A percentile compares a stretch with the other conserved stretches of the same genome.
phyloP scores from a whole-genome alignment of 768 basidiomycete species.

The Xerocomellus amylosporus region DNA sequence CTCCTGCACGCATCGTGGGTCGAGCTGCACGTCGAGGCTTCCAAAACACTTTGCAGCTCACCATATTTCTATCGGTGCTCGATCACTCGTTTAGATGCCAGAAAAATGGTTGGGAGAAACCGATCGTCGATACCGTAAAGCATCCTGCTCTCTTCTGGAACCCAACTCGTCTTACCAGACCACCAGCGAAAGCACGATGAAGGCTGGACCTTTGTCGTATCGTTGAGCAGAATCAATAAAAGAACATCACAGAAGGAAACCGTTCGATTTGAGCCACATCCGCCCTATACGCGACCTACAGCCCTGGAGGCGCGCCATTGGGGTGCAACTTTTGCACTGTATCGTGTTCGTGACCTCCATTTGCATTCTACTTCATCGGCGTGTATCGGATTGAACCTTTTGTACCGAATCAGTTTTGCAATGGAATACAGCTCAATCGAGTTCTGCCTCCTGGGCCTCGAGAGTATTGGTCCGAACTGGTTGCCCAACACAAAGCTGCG shows the following conservation, averaged over 20 bases:
- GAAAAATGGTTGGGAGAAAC: conserved; percentile 87
- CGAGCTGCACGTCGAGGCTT: not conserved
- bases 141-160: not conserved
- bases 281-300: conserved; percentile 62
- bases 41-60: not conserved
- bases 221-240: conserved; percentile 63
- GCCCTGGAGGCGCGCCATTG: conserved; percentile 85
- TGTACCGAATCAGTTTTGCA: conserved; percentile 58
- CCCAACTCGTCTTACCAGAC: conserved; percentile 7
- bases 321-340: conserved; percentile 84
- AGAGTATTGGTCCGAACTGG: conserved; percentile 83
- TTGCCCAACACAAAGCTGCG: conserved; percentile 61
- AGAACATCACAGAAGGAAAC: conserved; percentile 68
- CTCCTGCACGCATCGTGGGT: not conserved
- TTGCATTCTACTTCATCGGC: not conserved
- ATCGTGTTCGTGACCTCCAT: conserved; percentile 61
- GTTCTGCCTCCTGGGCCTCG: conserved; percentile 81
- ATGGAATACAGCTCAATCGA: conserved; percentile 67
- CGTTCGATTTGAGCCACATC: conserved; percentile 71
- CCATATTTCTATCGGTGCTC: not conserved
- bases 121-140: conserved; percentile 70
- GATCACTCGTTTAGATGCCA: conserved; percentile 57
- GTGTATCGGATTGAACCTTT: conserved; percentile 8
- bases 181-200: conserved; percentile 45
- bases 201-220: conserved; percentile 65